phyloP scores from a whole-genome alignment of 352 stramenopile genomes.

The Pythium brachiatum region DNA sequence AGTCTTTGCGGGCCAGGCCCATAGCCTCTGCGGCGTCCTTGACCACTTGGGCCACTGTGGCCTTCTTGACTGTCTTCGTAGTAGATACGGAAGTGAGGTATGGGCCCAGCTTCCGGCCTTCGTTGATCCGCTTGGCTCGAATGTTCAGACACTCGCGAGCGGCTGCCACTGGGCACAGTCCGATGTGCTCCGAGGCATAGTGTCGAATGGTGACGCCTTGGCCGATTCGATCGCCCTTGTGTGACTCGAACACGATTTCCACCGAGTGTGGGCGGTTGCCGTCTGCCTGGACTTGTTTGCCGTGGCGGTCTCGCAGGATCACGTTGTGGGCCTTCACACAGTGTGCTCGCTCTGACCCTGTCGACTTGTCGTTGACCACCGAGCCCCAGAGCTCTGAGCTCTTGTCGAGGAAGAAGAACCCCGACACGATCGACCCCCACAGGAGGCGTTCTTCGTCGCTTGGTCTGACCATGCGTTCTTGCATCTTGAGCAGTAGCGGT shows the following conservation, averaged over 20 bases:
- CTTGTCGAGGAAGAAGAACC: conserved; percentile 24
- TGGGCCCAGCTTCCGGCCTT: background rate
- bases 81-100: conserved; percentile 14
- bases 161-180: conserved; percentile 19
- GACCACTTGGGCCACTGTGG: conserved; percentile 8
- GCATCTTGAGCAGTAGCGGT: conserved; percentile 26
- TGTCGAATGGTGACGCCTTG: conserved; percentile 9
- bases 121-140: background rate
- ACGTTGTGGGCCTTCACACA: conserved; percentile 9
- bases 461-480: background rate
- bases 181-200: background rate
- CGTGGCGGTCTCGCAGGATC: background rate
- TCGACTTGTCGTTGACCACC: background rate
- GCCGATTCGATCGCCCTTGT: conserved; percentile 3
- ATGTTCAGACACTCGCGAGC: conserved; percentile 12
- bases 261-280: background rate
- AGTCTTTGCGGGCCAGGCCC: conserved; percentile 11
- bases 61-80: conserved; percentile 19
- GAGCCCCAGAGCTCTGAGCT: conserved; percentile 23
- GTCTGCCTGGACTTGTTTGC: background rate
- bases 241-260: conserved; percentile 8
- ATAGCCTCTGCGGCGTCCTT: conserved; percentile 15
- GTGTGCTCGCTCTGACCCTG: background rate
- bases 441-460: background rate
- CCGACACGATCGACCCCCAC: conserved; percentile 20